phyloP scores from a whole-genome alignment of 768 basidiomycete genomes.

The Hericium coralloides region DNA sequence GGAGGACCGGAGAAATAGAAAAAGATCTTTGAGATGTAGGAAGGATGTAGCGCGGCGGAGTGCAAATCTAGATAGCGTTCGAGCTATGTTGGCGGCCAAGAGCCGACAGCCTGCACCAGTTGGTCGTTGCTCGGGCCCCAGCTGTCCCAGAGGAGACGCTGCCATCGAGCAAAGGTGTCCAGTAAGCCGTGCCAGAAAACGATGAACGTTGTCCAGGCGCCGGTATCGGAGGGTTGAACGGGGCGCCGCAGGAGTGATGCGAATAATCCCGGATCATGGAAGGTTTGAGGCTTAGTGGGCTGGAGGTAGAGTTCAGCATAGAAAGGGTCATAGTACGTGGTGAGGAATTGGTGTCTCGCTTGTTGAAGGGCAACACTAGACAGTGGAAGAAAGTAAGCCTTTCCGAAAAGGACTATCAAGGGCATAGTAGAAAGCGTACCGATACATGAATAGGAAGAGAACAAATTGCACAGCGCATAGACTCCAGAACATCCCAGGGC shows the following conservation, averaged over 20 bases:
- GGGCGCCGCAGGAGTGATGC: constrained; percentile 10
- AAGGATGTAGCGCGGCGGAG: background rate
- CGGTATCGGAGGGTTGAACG: constrained; percentile 2
- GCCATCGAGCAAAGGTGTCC: constrained; percentile 2
- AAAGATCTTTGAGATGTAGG: background rate
- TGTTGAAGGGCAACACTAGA: constrained; percentile 37
- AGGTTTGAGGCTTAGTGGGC: constrained; percentile 32
- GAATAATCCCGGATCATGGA: constrained; percentile 27
- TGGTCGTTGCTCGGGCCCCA: constrained; percentile 6
- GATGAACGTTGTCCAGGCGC: constrained; percentile 3
- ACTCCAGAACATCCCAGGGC: constrained; percentile 25
- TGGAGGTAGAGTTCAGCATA: constrained; percentile 59
- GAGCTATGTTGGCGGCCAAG: constrained; percentile 13
- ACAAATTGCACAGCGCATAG: constrained; percentile 36
- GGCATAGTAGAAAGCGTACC: constrained; percentile 29
- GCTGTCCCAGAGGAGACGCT: constrained; percentile 10
- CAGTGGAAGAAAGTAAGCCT: background rate
- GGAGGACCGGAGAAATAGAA: no score
- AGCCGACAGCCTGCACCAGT: background rate
- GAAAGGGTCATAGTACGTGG: constrained; percentile 72
- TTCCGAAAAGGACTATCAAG: background rate
- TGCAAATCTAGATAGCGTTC: background rate
- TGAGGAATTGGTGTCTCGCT: constrained; percentile 54
- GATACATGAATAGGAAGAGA: constrained; percentile 45
- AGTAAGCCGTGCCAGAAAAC: background rate